Evolutionary conservation across 176 grass and related monocot genomes (phyloP).

Genomic region (Triticum turgidum): DNA sequence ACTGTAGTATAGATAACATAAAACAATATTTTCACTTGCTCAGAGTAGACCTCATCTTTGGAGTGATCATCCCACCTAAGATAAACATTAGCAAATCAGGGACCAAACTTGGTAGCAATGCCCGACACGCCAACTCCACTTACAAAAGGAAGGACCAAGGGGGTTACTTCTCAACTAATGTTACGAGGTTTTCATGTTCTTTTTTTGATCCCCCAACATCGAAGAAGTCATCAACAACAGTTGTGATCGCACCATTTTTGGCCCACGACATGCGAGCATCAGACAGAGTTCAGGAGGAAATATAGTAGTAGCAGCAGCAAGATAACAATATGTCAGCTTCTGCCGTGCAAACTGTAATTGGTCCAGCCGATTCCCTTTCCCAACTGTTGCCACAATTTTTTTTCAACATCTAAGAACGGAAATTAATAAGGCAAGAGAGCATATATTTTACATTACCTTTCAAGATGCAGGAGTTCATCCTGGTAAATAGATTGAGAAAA

Average conservation of each 20-base stretch:
- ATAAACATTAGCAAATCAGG: background rate
- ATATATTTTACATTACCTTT: slow-evolving; percentile 37
- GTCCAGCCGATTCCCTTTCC: slow-evolving; percentile 63
- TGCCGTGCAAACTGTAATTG: slow-evolving; percentile 72
- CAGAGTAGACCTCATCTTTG: slow-evolving; percentile 44
- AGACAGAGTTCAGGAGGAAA: slow-evolving; percentile 47
- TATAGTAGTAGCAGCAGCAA: slow-evolving; percentile 65
- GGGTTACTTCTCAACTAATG: slow-evolving; percentile 60
- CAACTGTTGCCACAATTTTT: slow-evolving; percentile 37
- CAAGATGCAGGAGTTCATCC: slow-evolving; percentile 62
- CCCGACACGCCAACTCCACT: background rate
- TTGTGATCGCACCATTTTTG: slow-evolving; percentile 62
- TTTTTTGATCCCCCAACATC: slow-evolving; percentile 71
- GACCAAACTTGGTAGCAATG: background rate
- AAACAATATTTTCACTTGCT: slow-evolving; percentile 72
- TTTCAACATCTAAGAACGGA: background rate
- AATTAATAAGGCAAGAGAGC: background rate
- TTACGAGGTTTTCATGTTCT: slow-evolving; percentile 58
- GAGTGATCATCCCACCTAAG: slow-evolving; percentile 65
- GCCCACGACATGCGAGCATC: slow-evolving; percentile 66
- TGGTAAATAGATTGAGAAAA: slow-evolving; percentile 47
- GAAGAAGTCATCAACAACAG: slow-evolving; percentile 76
- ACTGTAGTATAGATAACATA: slow-evolving; percentile 48
- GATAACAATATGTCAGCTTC: slow-evolving; percentile 60
- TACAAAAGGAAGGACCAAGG: background rate